Evolutionary conservation across 208 protist species (phyloP), one percentile per base, ranked within the genome.

Genomic region (Crithidia bombi): DNA sequence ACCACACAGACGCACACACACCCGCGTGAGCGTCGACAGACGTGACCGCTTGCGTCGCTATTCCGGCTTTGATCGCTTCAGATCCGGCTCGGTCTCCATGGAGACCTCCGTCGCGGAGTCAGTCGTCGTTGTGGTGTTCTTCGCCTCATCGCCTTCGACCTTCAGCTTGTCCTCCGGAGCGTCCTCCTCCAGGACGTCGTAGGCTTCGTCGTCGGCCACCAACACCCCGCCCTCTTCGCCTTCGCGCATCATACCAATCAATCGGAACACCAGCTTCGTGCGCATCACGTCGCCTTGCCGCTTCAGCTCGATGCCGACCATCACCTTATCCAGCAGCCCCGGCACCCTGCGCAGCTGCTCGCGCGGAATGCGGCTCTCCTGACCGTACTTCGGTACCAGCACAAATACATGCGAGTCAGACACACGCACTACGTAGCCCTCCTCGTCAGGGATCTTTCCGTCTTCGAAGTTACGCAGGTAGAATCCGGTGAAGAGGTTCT

Each of bases 401-500:
- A 96, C 88, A 80, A 90, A 92, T 5, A 96, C 80, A 62, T 96
- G 81, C 5, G 91, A 89, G 43, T 96, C 91, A 11, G 88, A 87
- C 28, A 87, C 51, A 25, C 83, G 86, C 55, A 94, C 85, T 19
- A 96, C 85, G 59, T 96, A 96, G 52, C 85, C 91, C 41, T 94
- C 88, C 76, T 97, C 92, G 21, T 87, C 69, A 7, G 84, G 86
- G 52, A 95, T 90, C n/a, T 44, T 57, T 23, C 90, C 82, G 19
- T 65, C 43, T n/a, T 79, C 79, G 50, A 93, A 91, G 75, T 87
- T 91, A 36, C 87, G 81, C 39, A 98, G 77, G 72, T 94, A 97
- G 65, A 96, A 94, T 38, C 92, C 91, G 25, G 91, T 97, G 78
- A 94, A 97, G 32, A 98, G 77, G 69, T 97, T 96, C 58, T 95